phyloP scores from a whole-genome alignment of 106 monocot genomes.

The Agapanthus africanus region DNA sequence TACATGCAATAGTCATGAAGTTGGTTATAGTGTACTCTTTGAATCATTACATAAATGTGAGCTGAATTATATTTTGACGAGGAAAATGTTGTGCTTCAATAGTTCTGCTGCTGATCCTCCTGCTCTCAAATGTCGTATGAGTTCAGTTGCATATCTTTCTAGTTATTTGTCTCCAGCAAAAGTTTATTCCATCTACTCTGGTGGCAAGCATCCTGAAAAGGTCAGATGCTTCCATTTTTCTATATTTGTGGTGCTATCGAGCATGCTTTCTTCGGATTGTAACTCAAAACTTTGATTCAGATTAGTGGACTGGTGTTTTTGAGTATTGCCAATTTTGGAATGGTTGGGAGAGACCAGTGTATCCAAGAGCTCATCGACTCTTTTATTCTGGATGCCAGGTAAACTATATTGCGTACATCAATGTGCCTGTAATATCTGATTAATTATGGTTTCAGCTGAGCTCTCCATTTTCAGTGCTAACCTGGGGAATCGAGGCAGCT shows the following conservation, averaged over 20 bases:
- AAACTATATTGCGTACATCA: neutral
- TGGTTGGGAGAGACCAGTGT: constrained; percentile 11
- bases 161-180: too few species aligned
- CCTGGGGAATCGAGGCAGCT: too few species aligned
- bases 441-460: too few species aligned
- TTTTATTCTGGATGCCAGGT: too few species aligned
- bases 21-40: neutral
- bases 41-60: neutral
- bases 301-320: constrained; percentile 73
- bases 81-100: neutral
- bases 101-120: neutral
- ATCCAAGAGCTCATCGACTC: constrained; percentile 37
- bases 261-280: neutral
- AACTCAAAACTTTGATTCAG: constrained; percentile 27
- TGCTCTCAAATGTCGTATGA: constrained; percentile 30
- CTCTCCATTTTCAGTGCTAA: too few species aligned
- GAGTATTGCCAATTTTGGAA: constrained; percentile 50
- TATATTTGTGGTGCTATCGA: neutral
- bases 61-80: neutral
- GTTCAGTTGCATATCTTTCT: too few species aligned
- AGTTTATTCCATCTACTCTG: constrained; percentile 52
- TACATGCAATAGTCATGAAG: neutral
- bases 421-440: neutral
- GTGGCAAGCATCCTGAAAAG: constrained; percentile 51
- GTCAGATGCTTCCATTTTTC: constrained; percentile 23